phyloP scores from a whole-genome alignment of 2,329 filamentous ascomycete species.

The Fusarium sp. region DNA sequence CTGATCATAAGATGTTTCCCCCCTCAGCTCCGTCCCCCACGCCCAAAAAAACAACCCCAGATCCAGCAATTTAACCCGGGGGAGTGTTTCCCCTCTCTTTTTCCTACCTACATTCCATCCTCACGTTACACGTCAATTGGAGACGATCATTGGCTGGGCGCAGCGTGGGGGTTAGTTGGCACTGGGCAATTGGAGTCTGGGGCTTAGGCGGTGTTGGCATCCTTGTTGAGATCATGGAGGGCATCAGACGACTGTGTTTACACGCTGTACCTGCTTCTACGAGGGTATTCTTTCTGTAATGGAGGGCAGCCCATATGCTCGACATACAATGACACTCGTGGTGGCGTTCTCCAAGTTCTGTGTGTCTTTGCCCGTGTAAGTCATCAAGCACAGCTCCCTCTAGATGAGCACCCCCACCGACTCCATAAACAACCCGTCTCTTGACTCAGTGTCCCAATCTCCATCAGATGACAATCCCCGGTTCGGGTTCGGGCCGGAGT shows the following conservation, averaged over 20 bases:
- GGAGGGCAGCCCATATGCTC: conserved; percentile 36
- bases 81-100: conserved; percentile 7
- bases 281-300: conserved; percentile 20
- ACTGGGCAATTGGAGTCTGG: conserved; percentile 8
- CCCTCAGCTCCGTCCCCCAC: conserved; percentile 25
- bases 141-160: conserved; percentile 29
- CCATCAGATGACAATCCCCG: conserved; percentile 19
- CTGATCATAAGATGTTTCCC: conserved; percentile 20
- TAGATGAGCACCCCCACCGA: conserved; percentile 12
- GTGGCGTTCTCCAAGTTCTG: conserved; percentile 14
- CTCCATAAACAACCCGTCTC: conserved; percentile 15
- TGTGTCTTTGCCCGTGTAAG: conserved; percentile 20
- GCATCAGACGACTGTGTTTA: conserved; percentile 43
- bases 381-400: conserved; percentile 2
- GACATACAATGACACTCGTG: conserved; percentile 12
- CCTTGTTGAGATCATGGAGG: conserved; percentile 22
- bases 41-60: conserved; percentile 3
- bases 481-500: conserved; percentile 46
- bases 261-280: conserved; percentile 46
- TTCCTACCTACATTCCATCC: conserved; percentile 12
- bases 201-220: conserved; percentile 16
- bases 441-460: conserved; percentile 1
- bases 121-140: conserved; percentile 43
- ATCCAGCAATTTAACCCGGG: background rate
- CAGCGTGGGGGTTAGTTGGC: conserved; percentile 36